Evolutionary conservation across 805 yeast species (phyloP).

Genomic region (Lachancea cidri): DNA sequence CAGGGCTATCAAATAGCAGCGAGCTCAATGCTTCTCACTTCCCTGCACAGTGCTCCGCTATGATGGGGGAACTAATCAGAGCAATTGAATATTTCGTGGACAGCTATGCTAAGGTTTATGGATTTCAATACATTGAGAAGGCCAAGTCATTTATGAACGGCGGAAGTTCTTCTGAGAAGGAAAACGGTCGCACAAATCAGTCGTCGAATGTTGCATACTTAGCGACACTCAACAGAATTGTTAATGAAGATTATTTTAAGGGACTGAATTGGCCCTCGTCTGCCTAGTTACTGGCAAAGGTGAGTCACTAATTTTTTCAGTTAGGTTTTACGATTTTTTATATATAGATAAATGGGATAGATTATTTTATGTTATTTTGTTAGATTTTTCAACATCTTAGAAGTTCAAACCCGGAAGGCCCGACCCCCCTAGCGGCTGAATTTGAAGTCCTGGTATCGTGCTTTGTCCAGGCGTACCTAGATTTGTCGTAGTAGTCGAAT

Average conservation of each 20-base stretch:
- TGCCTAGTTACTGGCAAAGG: not conserved
- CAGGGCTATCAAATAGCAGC: constrained; percentile 14
- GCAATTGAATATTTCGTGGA: constrained; percentile 20
- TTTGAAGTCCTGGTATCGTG: constrained; percentile 1
- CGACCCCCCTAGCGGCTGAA: constrained; percentile 4
- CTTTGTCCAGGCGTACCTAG: not conserved
- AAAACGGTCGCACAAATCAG: not conserved
- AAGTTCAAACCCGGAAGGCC: constrained; percentile 13
- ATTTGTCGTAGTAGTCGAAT: constrained; percentile 1
- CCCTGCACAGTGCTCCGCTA: constrained; percentile 15
- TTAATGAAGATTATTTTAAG: constrained; percentile 17
- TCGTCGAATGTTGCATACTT: constrained; percentile 9
- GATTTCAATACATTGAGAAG: constrained; percentile 18
- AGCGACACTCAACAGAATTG: constrained; percentile 13
- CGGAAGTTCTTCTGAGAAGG: not conserved
- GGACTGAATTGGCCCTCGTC: constrained; percentile 7
- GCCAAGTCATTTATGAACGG: constrained; percentile 17
- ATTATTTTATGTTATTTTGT: not conserved
- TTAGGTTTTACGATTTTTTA: not conserved
- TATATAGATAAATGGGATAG: constrained; percentile 2
- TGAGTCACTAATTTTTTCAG: not conserved
- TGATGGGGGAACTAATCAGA: constrained; percentile 13
- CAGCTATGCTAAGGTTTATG: constrained; percentile 19
- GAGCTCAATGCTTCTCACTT: constrained; percentile 11
- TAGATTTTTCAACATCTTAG: constrained; percentile 1